A percentile compares a stretch with the other conserved stretches of the same genome.
phyloP scores from a whole-genome alignment of 179 eudicot genomes.

The Drosera spatulata region DNA sequence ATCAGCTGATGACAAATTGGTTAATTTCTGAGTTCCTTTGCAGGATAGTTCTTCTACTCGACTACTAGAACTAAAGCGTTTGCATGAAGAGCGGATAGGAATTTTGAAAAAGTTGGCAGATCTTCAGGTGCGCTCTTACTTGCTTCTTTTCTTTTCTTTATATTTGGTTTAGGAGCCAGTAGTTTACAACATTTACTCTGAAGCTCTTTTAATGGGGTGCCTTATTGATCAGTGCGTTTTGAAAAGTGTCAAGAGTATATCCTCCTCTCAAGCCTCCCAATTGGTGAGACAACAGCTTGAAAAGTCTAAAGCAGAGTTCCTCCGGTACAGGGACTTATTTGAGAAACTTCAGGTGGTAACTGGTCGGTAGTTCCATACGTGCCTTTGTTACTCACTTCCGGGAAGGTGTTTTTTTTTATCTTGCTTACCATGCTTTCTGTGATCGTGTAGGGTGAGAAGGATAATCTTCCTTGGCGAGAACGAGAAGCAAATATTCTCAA shows the following conservation, averaged over 20 bases:
- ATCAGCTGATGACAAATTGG: constrained; percentile 5
- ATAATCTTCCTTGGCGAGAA: constrained; percentile 66
- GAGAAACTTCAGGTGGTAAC: constrained; percentile 91
- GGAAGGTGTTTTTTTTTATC: constrained; percentile 3
- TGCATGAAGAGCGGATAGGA: constrained; percentile 66
- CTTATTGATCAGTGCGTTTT: constrained; percentile 46
- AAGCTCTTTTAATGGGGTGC: constrained; percentile 8
- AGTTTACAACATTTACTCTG: not conserved
- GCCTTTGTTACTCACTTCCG: constrained; percentile 3
- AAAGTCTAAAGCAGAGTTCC: constrained; percentile 67
- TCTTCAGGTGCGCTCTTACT: constrained; percentile 47
- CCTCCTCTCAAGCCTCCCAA: constrained; percentile 54
- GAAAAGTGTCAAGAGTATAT: constrained; percentile 58
- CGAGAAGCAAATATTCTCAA: constrained; percentile 46
- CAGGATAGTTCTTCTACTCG: constrained; percentile 74
- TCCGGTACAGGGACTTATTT: constrained; percentile 45
- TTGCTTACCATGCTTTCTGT: constrained; percentile 11
- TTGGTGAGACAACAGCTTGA: constrained; percentile 67
- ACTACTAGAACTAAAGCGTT: constrained; percentile 53
- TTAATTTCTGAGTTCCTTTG: constrained; percentile 12
- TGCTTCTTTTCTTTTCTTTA: not conserved
- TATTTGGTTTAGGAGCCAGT: not conserved
- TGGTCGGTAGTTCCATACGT: constrained; percentile 30
- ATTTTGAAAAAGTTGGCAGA: constrained; percentile 54
- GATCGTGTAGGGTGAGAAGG: constrained; percentile 64